These are phyloP conservation scores for Trifolium fragiferum DNA, from an alignment of 306 rosid species.

Conservation along the genomic window DNA sequence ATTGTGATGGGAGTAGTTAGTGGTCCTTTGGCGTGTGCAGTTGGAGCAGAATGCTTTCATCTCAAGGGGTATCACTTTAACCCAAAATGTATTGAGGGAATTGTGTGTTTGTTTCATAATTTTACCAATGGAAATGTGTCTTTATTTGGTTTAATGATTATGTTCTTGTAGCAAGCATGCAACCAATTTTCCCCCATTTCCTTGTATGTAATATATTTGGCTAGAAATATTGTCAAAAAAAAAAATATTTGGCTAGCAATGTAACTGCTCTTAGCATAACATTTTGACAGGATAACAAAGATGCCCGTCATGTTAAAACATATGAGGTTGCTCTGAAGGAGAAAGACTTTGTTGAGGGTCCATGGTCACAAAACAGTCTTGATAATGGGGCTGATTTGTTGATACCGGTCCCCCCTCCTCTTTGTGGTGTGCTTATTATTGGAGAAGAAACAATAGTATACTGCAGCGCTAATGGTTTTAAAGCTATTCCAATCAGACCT, in stretches of 20 bases:
- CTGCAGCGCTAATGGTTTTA: conserved; percentile 93
- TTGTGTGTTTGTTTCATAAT: conserved; percentile 4
- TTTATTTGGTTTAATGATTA: conserved; percentile 6
- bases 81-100: background rate
- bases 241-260: background rate
- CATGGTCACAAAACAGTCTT: conserved; percentile 95
- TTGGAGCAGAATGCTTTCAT: background rate
- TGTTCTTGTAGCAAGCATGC: background rate
- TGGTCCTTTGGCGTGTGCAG: too few species aligned
- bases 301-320: conserved; percentile 96
- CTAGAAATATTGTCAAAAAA: too few species aligned
- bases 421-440: conserved; percentile 92
- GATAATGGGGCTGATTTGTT: conserved; percentile 95
- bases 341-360: conserved; percentile 96
- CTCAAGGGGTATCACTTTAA: background rate
- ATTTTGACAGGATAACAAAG: conserved; percentile 86
- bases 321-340: conserved; percentile 97
- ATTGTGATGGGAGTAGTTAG: too few species aligned
- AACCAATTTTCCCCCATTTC: background rate
- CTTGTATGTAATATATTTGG: conserved; percentile 9
- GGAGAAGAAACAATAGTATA: conserved; percentile 99
- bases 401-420: conserved; percentile 97
- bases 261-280: conserved; percentile 2
- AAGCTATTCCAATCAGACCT: conserved; percentile 89
- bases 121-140: background rate